A percentile compares a stretch with the other conserved stretches of the same genome.
phyloP scores from a whole-genome alignment of 805 yeast genomes.

The Kuraishia ogatae region DNA sequence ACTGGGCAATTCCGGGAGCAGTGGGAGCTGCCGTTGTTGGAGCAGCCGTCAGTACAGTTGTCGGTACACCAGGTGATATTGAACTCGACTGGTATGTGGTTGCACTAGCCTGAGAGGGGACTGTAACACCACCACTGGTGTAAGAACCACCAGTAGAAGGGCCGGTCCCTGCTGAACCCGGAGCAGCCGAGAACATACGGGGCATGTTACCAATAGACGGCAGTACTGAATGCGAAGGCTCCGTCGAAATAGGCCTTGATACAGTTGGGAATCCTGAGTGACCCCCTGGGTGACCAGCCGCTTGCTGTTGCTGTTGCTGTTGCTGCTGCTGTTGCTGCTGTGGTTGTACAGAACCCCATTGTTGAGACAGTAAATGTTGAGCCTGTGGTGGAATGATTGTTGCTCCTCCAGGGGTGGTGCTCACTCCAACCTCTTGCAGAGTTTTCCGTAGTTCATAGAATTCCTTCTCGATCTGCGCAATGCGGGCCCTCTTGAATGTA shows the following conservation, averaged over 20 bases:
- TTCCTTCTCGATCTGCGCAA: constrained; percentile 77
- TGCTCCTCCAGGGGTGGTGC: neutral
- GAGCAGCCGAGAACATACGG: neutral
- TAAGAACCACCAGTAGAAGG: neutral
- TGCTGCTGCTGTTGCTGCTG: neutral
- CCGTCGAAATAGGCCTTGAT: neutral
- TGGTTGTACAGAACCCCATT: neutral
- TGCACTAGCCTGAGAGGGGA: neutral
- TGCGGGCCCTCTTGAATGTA: constrained; percentile 79
- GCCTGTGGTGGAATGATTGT: neutral
- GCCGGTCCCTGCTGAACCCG: neutral
- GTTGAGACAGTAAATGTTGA: constrained; percentile 3
- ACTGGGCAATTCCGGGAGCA: neutral
- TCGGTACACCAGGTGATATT: neutral
- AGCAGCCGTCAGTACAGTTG: no score
- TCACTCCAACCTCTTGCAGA: constrained; percentile 17
- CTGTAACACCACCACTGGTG: neutral
- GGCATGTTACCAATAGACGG: neutral
- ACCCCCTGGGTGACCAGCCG: neutral
- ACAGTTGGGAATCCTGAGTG: neutral
- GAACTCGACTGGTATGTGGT: neutral
- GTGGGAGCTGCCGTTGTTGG: neutral
- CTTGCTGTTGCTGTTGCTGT: neutral
- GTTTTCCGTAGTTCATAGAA: constrained; percentile 58
- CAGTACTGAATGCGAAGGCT: neutral